phyloP scores from a whole-genome alignment of 306 rosid species.

The Corylus avellana region DNA sequence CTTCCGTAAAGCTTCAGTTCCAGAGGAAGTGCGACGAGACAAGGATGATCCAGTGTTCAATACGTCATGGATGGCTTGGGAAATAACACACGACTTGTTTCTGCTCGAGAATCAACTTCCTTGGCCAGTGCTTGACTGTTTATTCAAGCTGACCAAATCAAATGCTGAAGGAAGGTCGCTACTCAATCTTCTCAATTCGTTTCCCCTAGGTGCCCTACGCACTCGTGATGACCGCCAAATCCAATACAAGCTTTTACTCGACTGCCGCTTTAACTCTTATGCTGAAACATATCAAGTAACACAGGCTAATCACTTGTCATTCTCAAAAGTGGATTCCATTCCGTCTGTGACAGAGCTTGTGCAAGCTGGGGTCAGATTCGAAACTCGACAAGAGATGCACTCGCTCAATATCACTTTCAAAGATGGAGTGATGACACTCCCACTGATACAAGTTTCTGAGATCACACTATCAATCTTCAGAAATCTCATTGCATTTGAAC shows the following conservation, averaged over 20 bases:
- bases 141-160: background rate
- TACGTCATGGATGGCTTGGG: background rate
- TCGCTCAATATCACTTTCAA: no score
- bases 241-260: background rate
- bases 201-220: background rate
- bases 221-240: background rate
- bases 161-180: background rate
- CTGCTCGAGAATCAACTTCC: background rate
- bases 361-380: no score
- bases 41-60: background rate
- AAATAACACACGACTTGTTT: background rate
- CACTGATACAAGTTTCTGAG: no score
- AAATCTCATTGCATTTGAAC: no score
- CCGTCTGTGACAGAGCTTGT: no score
- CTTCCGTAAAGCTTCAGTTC: background rate
- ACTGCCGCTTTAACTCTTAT: background rate
- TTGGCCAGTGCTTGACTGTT: background rate
- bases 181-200: background rate
- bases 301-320: background rate
- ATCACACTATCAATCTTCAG: background rate
- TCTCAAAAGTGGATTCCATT: background rate
- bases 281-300: background rate
- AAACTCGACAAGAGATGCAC: background rate
- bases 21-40: background rate
- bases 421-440: no score